Evolutionary conservation across 2,329 filamentous ascomycete species (phyloP).

Genomic region (Ustulina deusta): DNA sequence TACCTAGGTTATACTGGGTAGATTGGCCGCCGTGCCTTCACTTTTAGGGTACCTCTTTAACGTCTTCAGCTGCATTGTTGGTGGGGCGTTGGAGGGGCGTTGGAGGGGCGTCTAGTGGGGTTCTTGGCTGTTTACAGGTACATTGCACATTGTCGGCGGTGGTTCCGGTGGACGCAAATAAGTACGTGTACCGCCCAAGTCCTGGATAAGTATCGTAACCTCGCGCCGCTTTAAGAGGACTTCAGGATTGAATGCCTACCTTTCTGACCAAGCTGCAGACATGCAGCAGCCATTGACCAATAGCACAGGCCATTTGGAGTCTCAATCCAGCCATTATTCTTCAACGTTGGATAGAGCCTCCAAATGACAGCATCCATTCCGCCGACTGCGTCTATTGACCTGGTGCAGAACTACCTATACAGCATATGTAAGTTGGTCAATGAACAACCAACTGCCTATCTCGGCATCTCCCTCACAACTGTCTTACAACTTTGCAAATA

Average conservation of each 20-base stretch:
- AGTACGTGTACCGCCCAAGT: constrained; percentile 7
- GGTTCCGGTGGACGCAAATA: not conserved
- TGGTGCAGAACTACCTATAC: not conserved
- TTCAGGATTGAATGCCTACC: constrained; percentile 8
- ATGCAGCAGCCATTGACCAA: constrained; percentile 30
- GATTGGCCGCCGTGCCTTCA: not conserved
- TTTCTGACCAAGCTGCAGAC: not conserved
- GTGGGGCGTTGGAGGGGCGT: constrained; percentile 11
- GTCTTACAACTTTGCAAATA: not conserved
- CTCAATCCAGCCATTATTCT: constrained; percentile 16
- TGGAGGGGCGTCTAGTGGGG: constrained; percentile 21
- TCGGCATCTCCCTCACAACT: too few relatives aligned
- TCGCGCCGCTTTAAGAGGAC: constrained; percentile 5
- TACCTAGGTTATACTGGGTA: not conserved
- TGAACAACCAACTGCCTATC: not conserved
- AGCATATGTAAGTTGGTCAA: too few relatives aligned
- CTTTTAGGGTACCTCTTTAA: constrained; percentile 8
- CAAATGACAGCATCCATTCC: constrained; percentile 21
- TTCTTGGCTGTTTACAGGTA: constrained; percentile 8
- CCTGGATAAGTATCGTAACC: not conserved
- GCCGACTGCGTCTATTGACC: not conserved
- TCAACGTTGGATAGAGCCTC: constrained; percentile 19
- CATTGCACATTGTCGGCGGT: not conserved
- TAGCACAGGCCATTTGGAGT: constrained; percentile 3
- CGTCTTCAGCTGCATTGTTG: constrained; percentile 13